Conservation (phyloP, 2,329 filamentous ascomycete genomes). For the Ophiosphaerella narmari region DNA sequence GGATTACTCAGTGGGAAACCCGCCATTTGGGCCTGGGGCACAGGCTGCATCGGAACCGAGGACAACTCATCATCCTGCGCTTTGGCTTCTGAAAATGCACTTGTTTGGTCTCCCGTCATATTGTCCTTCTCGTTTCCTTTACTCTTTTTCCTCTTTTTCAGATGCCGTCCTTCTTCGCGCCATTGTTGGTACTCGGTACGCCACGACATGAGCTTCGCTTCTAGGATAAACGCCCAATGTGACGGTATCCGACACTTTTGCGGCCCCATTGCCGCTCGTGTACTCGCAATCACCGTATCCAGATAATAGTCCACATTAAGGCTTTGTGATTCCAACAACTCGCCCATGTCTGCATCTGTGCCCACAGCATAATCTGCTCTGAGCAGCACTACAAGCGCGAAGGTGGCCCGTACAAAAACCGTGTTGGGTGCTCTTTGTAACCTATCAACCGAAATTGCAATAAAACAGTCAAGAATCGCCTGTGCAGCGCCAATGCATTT, state of each 20-base stretch:
- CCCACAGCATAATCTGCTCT: slow-evolving; percentile 44
- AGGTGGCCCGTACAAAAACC: slow-evolving; percentile 39
- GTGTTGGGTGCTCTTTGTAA: slow-evolving; percentile 34
- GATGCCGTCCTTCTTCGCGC: slow-evolving; percentile 30
- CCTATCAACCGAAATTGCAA: slow-evolving; percentile 20
- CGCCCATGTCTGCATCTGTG: slow-evolving; percentile 39
- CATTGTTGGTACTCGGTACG: slow-evolving; percentile 37
- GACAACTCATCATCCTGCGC: too few species aligned
- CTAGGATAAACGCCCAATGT: slow-evolving; percentile 38
- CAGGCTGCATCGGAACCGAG: too few species aligned
- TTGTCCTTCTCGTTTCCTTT: background rate
- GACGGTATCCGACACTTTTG: slow-evolving; percentile 38
- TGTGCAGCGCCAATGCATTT: slow-evolving; percentile 41
- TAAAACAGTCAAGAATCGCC: slow-evolving; percentile 37
- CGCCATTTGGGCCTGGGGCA: background rate
- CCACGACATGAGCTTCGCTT: slow-evolving; percentile 39
- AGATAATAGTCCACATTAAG: slow-evolving; percentile 41
- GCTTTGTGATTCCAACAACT: slow-evolving; percentile 36
- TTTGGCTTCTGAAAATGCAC: too few species aligned
- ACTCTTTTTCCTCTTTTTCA: slow-evolving; percentile 24
- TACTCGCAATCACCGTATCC: slow-evolving; percentile 24
- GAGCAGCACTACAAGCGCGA: slow-evolving; percentile 38
- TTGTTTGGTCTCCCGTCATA: too few species aligned
- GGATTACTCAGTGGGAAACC: slow-evolving; percentile 15
- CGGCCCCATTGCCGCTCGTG: slow-evolving; percentile 30